Evolutionary conservation across 495 filamentous ascomycete genomes (phyloP).

Genomic region (Articulospora tetracladia): DNA sequence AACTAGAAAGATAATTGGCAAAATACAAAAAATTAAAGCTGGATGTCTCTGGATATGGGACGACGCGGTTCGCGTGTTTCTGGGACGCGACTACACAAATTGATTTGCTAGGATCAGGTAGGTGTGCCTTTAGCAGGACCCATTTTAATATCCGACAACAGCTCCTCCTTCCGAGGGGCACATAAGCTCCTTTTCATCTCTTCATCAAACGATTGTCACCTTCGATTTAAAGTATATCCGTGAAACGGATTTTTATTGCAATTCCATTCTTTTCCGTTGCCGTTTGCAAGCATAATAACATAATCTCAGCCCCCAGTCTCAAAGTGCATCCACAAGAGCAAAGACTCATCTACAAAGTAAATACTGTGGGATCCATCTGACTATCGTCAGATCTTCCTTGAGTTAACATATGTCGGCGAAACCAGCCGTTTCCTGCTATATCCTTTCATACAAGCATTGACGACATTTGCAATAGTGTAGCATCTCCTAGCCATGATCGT

Average conservation of each 20-base stretch:
- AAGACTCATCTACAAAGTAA: not conserved
- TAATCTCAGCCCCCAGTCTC: not conserved
- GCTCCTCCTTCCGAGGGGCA: not conserved
- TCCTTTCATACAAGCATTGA: not conserved
- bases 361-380: not conserved
- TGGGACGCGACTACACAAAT: not conserved
- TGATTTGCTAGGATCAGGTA: not conserved
- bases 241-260: no score
- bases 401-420: not conserved
- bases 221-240: no score
- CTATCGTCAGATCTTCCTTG: not conserved
- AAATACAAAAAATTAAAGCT: not conserved
- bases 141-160: not conserved
- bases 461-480: not conserved
- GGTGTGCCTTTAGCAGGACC: not conserved
- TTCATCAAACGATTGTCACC: no score
- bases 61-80: not conserved
- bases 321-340: not conserved
- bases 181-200: no score
- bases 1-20: not conserved
- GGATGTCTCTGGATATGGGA: not conserved
- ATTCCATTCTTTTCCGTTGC: no score
- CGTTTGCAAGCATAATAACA: not conserved
- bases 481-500: not conserved
- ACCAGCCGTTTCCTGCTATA: not conserved